A percentile compares a stretch with the other conserved stretches of the same genome.
Evolutionary conservation across 2,329 filamentous ascomycete species (phyloP).

Genomic region (Fusarium sp.): DNA sequence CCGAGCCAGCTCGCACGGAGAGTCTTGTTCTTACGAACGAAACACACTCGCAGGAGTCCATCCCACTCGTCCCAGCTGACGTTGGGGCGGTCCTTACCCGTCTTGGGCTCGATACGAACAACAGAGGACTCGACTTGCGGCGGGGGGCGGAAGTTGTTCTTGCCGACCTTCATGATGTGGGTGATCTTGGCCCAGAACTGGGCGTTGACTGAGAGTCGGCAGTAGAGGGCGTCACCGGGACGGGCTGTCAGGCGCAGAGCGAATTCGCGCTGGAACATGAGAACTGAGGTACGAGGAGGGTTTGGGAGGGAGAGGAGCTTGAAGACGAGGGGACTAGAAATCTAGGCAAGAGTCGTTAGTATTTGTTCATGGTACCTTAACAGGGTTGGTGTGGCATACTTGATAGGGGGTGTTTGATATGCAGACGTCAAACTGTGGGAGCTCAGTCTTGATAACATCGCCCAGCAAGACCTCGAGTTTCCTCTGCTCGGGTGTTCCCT

Average conservation of each 20-base stretch:
- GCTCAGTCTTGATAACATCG: slow-evolving; percentile 86
- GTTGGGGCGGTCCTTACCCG: slow-evolving; percentile 79
- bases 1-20: slow-evolving; percentile 84
- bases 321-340: slow-evolving; percentile 92
- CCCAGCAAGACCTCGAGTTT: slow-evolving; percentile 89
- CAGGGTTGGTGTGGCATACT: slow-evolving; percentile 49
- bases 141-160: slow-evolving; percentile 96
- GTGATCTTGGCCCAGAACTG: slow-evolving; percentile 82
- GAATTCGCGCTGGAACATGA: slow-evolving; percentile 98
- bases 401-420: slow-evolving; percentile 77
- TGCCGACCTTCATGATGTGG: slow-evolving; percentile 92
- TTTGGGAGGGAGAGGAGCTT: slow-evolving; percentile 85
- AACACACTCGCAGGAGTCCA: slow-evolving; percentile 80
- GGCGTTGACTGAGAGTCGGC: slow-evolving; percentile 89
- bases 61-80: slow-evolving; percentile 98
- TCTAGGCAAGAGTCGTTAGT: slow-evolving; percentile 59
- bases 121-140: slow-evolving; percentile 93
- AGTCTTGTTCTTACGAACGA: slow-evolving; percentile 87
- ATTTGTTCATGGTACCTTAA: not conserved
- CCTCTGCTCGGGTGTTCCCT: slow-evolving; percentile 86
- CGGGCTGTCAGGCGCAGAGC: slow-evolving; percentile 89
- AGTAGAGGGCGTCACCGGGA: slow-evolving; percentile 90
- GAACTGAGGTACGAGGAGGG: slow-evolving; percentile 84
- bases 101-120: slow-evolving; percentile 89
- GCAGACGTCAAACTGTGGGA: slow-evolving; percentile 83